phyloP scores from a whole-genome alignment of 495 filamentous ascomycete genomes.

The Neurospora sp. region DNA sequence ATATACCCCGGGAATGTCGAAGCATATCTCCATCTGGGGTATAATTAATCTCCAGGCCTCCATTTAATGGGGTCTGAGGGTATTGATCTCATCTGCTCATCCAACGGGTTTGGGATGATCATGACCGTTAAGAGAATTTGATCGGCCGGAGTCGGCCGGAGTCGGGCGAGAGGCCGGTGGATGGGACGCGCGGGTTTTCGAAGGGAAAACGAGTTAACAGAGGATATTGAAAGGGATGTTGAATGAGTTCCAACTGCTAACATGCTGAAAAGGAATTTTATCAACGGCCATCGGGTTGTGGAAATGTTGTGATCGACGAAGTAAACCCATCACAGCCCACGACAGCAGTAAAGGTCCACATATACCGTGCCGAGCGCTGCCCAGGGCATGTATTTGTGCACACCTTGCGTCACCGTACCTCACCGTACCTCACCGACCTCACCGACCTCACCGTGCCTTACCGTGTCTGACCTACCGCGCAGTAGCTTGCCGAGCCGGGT shows the following conservation, averaged over 20 bases:
- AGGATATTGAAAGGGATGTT: not conserved
- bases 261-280: not conserved
- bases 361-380: not conserved
- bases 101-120: not conserved
- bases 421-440: not conserved
- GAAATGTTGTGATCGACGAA: not conserved
- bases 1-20: not conserved
- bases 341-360: not conserved
- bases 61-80: not conserved
- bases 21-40: not conserved
- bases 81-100: not conserved
- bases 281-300: too few species aligned
- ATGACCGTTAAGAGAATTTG: not conserved
- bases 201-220: not conserved
- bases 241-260: not conserved
- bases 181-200: not conserved
- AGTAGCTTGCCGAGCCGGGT: not conserved
- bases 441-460: not conserved
- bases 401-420: not conserved
- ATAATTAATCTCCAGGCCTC: not conserved
- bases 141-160: not conserved
- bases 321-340: not conserved
- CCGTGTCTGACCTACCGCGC: not conserved
- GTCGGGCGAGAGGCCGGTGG: not conserved
- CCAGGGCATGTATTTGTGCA: not conserved